Base-by-base conservation (phyloP, 2,329 filamentous ascomycete species). In the Pseudogymnoascus sp. region DNA sequence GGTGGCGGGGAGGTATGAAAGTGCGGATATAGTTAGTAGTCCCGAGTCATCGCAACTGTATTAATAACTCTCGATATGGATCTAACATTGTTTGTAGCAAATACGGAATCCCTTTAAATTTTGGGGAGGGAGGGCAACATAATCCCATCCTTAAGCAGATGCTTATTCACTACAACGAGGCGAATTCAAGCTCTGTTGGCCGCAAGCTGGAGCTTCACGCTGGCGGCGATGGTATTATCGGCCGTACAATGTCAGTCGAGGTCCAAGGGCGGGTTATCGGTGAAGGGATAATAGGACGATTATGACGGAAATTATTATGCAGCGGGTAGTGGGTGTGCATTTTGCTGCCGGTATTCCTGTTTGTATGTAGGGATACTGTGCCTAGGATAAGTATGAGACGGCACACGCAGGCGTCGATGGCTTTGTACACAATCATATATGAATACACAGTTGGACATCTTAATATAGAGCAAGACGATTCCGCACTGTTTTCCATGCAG, bases 151-250 rank as follows among this genome's bases (percentile, higher is more conserved):
- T 61, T 23, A 37, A 41, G 9, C 59, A 61, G 14, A 61, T 61
- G 18, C 33, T 28, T 14, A 31, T 61, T 31, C 21, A 23, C 11
- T 25, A 4, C 59, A 31, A 43, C 6, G 35, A 61, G 21, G 12
- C 59, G 3, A 41, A 43, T 61, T 61, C 59, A 25, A 61, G 59
- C 18, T 61, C 33, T 18, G 33, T 61, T 18, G 59, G 37, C n/a
- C 37, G 35, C n/a, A 41, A 43, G 21, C 14, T 61, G 21, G 59
- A 38, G 33, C 59, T 61, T 43, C n/a, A 43, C 6, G 59, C 41
- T n/a, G 59, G 59, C 21, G 21, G 41, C 4, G 59, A 61, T 31
- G 59, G 59, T 3, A 37, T 61, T 61, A 61, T 61, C 33, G 59
- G 59, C 14, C 59, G 59, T 23, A 61, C 31, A 43, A 41, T 61